Percentiles rank a stretch among this genome's conserved stretches.
Evolutionary conservation across 176 grass and related monocot genomes (phyloP).

Genomic region (Carex cristatella): DNA sequence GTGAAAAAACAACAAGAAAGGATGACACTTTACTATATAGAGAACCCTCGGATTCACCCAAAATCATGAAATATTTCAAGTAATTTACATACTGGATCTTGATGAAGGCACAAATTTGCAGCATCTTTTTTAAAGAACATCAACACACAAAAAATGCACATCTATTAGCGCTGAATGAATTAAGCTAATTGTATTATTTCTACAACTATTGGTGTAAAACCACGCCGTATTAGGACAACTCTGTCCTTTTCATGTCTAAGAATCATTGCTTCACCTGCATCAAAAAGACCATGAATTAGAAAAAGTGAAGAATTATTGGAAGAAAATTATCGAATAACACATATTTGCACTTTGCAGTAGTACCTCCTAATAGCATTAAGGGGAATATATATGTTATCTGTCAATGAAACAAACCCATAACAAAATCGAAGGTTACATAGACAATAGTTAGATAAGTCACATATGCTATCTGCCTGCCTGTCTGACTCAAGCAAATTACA

Average conservation of each 20-base stretch:
- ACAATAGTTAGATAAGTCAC: neutral
- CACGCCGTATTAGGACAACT: neutral
- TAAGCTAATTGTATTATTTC: neutral
- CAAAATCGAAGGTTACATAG: neutral
- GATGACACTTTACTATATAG: neutral
- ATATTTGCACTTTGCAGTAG: neutral
- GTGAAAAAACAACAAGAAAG: neutral
- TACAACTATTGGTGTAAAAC: neutral
- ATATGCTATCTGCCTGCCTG: too few species aligned
- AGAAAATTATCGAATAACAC: neutral
- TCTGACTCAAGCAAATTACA: too few species aligned
- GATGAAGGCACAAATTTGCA: neutral
- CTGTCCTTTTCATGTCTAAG: neutral
- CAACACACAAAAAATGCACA: neutral
- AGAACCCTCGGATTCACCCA: neutral
- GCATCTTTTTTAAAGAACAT: neutral
- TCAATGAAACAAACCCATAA: neutral
- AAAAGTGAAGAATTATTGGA: neutral
- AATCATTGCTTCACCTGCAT: slow-evolving; percentile 1
- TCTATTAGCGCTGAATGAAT: neutral
- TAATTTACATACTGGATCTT: neutral
- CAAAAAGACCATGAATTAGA: neutral
- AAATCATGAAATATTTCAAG: neutral
- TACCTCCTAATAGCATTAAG: neutral
- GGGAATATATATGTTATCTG: neutral